phyloP scores from a whole-genome alignment of 176 grass and related monocot species.

The Musa troglodytarum region DNA sequence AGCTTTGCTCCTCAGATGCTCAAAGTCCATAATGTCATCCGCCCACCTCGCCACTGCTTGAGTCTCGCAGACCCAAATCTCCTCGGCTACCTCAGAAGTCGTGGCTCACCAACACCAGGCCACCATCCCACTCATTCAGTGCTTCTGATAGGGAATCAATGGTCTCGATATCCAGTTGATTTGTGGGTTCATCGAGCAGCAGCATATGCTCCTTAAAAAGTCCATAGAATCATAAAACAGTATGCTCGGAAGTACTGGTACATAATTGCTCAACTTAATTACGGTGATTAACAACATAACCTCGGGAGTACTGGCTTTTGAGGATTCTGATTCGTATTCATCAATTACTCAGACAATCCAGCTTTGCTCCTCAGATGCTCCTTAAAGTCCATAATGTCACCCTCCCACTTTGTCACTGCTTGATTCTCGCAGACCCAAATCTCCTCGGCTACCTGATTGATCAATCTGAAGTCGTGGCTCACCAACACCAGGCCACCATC shows the following conservation, averaged over 20 bases:
- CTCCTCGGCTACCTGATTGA: slow-evolving; percentile 83
- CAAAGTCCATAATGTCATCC: slow-evolving; percentile 81
- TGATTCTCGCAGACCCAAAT: slow-evolving; percentile 95
- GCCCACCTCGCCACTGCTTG: slow-evolving; percentile 67
- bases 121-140: slow-evolving; percentile 77
- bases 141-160: slow-evolving; percentile 87
- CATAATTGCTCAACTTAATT: not conserved
- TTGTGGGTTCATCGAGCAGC: slow-evolving; percentile 76
- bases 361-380: slow-evolving; percentile 69
- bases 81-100: slow-evolving; percentile 84
- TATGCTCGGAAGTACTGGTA: no score
- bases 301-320: not conserved
- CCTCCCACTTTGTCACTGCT: slow-evolving; percentile 69
- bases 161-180: slow-evolving; percentile 84
- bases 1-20: slow-evolving; percentile 69
- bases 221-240: not conserved
- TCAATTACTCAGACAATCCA: slow-evolving; percentile 35
- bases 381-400: slow-evolving; percentile 92
- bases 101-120: slow-evolving; percentile 78
- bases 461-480: slow-evolving; percentile 91
- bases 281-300: not conserved
- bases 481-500: slow-evolving; percentile 83
- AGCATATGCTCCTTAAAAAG: slow-evolving; percentile 29
- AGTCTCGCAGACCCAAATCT: slow-evolving; percentile 93
- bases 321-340: not conserved